These are phyloP conservation scores for Elaeagnus macrophylla DNA, from an alignment of 306 rosid species.

Conservation along the genomic window DNA sequence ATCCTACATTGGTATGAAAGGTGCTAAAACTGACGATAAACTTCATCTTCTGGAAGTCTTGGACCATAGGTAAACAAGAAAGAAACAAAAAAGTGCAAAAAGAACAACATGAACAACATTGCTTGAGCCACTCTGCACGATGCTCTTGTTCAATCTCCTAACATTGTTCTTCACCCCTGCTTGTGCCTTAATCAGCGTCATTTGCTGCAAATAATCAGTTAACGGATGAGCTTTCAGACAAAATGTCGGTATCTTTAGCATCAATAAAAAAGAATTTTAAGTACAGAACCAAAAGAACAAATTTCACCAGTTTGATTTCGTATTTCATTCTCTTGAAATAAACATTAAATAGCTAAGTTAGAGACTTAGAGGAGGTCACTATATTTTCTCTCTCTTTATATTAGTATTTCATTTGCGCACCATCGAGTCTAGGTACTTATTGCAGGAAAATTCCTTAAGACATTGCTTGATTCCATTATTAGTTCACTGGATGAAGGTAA, in stretches of 20 bases:
- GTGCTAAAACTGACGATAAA: background rate
- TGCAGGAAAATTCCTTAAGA: no score
- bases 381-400: no score
- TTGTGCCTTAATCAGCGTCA: conserved; percentile 69
- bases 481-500: no score
- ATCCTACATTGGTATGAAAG: conserved; percentile 6
- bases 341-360: no score
- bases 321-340: no score
- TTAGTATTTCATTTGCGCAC: no score
- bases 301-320: no score
- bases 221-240: conserved; percentile 11
- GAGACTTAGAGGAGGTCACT: no score
- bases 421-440: no score
- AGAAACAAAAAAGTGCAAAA: conserved; percentile 60
- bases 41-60: conserved; percentile 62
- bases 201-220: conserved; percentile 44
- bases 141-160: conserved; percentile 81
- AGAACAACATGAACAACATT: conserved; percentile 67
- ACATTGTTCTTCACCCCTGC: conserved; percentile 86
- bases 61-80: conserved; percentile 61
- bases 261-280: background rate
- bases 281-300: background rate
- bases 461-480: no score
- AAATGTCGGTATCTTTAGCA: background rate
- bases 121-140: conserved; percentile 59